A percentile compares a stretch with the other conserved stretches of the same genome.
Evolutionary conservation across 352 stramenopile species (phyloP).

Genomic region (Phytopythium boreale): DNA sequence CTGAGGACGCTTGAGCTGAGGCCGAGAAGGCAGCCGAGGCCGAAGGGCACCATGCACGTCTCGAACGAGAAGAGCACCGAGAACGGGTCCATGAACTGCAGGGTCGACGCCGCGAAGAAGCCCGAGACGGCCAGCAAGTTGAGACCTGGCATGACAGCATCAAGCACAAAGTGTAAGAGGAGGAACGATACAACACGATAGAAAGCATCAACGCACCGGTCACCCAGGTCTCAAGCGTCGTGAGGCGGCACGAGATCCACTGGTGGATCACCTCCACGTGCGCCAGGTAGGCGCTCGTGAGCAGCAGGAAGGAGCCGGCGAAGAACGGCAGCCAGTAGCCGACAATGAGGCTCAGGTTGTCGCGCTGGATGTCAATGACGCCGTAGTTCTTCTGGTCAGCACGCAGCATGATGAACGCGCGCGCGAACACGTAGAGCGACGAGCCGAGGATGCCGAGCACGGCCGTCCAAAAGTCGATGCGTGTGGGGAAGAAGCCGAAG

Average conservation of each 20-base stretch:
- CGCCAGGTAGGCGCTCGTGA: conserved; percentile 71
- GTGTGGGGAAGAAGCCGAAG: conserved; percentile 73
- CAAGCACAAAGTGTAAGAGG: conserved; percentile 3
- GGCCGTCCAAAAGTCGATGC: conserved; percentile 82
- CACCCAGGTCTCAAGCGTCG: conserved; percentile 23
- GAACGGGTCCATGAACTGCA: conserved; percentile 86
- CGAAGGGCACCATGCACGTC: conserved; percentile 67
- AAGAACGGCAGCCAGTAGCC: conserved; percentile 85
- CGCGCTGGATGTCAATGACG: conserved; percentile 65
- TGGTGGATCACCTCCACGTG: conserved; percentile 84
- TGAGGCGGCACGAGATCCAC: conserved; percentile 77
- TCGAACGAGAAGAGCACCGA: conserved; percentile 73
- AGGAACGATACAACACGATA: not conserved
- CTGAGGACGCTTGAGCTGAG: conserved; percentile 66
- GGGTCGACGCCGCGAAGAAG: conserved; percentile 76
- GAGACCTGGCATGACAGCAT: conserved; percentile 30
- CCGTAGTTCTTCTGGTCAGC: conserved; percentile 64
- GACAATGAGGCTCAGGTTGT: conserved; percentile 63
- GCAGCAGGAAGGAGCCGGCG: conserved; percentile 69
- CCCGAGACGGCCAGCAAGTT: conserved; percentile 58
- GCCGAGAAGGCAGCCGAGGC: conserved; percentile 60
- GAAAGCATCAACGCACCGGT: conserved; percentile 12
- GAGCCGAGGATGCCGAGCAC: conserved; percentile 62
- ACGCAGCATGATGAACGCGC: conserved; percentile 51
- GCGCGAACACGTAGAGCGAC: conserved; percentile 56